Evolutionary conservation across 2,329 filamentous ascomycete genomes (phyloP), one percentile per base, ranked within the genome.

Genomic region (Teratosphaeria nubilosa): DNA sequence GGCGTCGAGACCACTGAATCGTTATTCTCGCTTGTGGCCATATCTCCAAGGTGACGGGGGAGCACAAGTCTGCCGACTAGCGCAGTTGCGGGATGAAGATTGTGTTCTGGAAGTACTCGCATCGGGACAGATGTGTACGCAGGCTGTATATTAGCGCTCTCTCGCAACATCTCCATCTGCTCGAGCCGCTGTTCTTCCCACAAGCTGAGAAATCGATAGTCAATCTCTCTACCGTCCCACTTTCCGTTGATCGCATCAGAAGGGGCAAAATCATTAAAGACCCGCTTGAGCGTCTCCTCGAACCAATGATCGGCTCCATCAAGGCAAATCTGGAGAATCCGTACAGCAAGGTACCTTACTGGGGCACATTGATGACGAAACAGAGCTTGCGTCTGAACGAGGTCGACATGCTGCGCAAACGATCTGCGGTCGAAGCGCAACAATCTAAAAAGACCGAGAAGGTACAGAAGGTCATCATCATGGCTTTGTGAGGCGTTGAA

Each of bases 311-410:
- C 94, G 3, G 94, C 87, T 31, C 88, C 88, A 66, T 85, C 84
- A 65, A 95, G 83, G 58, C 90, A 83, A 62, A 90, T 79, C 68
- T 87, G 91, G 63, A 96, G 88, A 59, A 91, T 83, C 62, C 90
- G 84, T 58, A 95, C 81, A 14, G 91, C 87, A 60, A 97, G 78
- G 72, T 91, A 96, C 73, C 88, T 84, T 55, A 95, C 82, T 16
- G 82, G 75, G 59, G 74, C 76, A 64, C 80, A 78, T 53, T 72
- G 56, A 66, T 84, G 80, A 51, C 78, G 76, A 65, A 96, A 87
- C 13, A 95, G 76, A 31, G 74, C 74, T 73, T 91, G 85, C 51
- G 96, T 78, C 62, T 82, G 81, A 53, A 83, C 80, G 0, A 87
- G 84, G 37, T 83, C 82, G 34, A 91, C 80, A 65, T 84, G 77